Evolutionary conservation across 2,329 filamentous ascomycete genomes (phyloP).

Genomic region (Colletotrichum sp.): DNA sequence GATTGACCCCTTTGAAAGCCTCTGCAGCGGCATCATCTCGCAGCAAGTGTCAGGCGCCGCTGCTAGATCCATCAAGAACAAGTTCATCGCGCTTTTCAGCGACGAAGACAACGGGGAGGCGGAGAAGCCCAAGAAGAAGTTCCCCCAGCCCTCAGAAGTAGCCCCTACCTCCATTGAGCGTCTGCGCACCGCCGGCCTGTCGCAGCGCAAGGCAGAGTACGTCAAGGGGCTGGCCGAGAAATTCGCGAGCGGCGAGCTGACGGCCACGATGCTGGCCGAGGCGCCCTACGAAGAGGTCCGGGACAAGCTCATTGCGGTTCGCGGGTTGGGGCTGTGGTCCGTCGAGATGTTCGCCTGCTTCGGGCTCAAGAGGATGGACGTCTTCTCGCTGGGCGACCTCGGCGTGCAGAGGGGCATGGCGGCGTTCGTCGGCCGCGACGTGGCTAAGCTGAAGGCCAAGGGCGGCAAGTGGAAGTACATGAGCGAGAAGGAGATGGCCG

Average conservation of each 20-base stretch:
- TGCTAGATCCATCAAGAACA: slow-evolving; percentile 85
- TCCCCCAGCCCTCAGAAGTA: slow-evolving; percentile 81
- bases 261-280: slow-evolving; percentile 74
- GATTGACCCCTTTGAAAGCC: slow-evolving; percentile 85
- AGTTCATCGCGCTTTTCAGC: slow-evolving; percentile 78
- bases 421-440: slow-evolving; percentile 80
- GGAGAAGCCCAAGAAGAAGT: slow-evolving; percentile 40
- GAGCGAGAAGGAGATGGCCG: slow-evolving; percentile 89
- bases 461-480: slow-evolving; percentile 97
- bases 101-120: slow-evolving; percentile 34
- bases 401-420: slow-evolving; percentile 97
- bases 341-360: slow-evolving; percentile 99
- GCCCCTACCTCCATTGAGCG: slow-evolving; percentile 64
- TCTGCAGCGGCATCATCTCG: slow-evolving; percentile 88
- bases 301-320: slow-evolving; percentile 80
- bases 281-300: slow-evolving; percentile 88
- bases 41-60: slow-evolving; percentile 96
- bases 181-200: slow-evolving; percentile 85
- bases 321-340: slow-evolving; percentile 87
- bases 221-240: slow-evolving; percentile 84
- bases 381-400: slow-evolving; percentile 90
- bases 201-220: slow-evolving; percentile 95
- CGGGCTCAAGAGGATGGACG: slow-evolving; percentile 90
- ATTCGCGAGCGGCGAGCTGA: slow-evolving; percentile 77
- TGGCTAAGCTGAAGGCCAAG: slow-evolving; percentile 80